A percentile compares a stretch with the other conserved stretches of the same genome.
These are phyloP conservation scores for Pachyrhizus erosus DNA, from an alignment of 306 rosid genomes.

Conservation along the genomic window DNA sequence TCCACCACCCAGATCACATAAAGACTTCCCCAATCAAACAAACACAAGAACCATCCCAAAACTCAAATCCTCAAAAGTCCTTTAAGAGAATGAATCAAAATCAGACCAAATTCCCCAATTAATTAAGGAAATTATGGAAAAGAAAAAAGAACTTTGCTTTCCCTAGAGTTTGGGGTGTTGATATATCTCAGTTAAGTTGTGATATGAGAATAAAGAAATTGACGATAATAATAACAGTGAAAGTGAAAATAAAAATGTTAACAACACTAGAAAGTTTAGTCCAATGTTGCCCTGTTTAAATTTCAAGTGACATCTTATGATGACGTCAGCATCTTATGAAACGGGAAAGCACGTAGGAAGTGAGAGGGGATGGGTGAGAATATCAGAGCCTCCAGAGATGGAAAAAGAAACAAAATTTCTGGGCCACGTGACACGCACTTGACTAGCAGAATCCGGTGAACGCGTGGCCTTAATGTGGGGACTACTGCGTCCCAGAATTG, in stretches of 20 bases:
- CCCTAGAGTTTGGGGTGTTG: constrained; percentile 41
- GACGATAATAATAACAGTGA: background rate
- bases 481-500: constrained; percentile 31
- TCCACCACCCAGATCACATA: background rate
- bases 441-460: constrained; percentile 47
- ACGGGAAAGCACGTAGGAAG: constrained; percentile 37
- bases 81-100: constrained; percentile 20
- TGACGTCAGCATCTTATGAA: constrained; percentile 45
- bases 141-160: constrained; percentile 22
- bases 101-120: background rate
- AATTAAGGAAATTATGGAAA: background rate
- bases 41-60: background rate
- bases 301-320: constrained; percentile 37
- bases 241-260: background rate
- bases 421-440: constrained; percentile 65
- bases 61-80: background rate
- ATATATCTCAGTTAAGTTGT: constrained; percentile 43
- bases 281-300: constrained; percentile 23
- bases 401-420: constrained; percentile 18
- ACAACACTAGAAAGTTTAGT: constrained; percentile 11
- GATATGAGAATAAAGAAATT: background rate
- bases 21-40: background rate
- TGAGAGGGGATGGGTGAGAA: background rate
- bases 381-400: background rate
- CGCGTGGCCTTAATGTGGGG: constrained; percentile 60